Percentiles rank a stretch among this genome's conserved stretches.
phyloP scores from a whole-genome alignment of 108 stramenopile species.

The Pseudonitzschia multistriata region DNA sequence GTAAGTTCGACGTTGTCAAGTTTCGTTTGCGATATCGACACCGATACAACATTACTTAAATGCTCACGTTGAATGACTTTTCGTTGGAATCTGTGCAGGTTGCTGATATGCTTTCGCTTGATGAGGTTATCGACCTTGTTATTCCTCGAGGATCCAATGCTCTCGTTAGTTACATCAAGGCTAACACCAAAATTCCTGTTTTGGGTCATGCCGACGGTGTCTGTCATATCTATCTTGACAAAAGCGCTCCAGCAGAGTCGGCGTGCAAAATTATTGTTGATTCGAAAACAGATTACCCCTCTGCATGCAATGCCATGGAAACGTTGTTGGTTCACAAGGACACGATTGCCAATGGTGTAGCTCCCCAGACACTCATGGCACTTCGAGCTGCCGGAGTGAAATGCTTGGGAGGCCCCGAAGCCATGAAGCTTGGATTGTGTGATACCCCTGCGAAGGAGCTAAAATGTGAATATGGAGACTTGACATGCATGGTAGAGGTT shows the following conservation, averaged over 20 bases:
- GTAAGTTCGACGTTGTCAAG: constrained; percentile 24
- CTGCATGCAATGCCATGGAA: constrained; percentile 98
- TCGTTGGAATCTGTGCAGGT: constrained; percentile 35
- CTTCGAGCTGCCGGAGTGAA: constrained; percentile 85
- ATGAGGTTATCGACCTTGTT: constrained; percentile 95
- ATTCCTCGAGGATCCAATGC: constrained; percentile 95
- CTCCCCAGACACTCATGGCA: constrained; percentile 63
- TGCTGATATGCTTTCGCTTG: constrained; percentile 80
- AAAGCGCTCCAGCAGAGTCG: constrained; percentile 66
- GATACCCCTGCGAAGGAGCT: constrained; percentile 64
- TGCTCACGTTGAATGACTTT: not conserved
- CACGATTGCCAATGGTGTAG: constrained; percentile 69
- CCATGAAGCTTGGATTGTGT: constrained; percentile 74
- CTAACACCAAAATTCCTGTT: constrained; percentile 93
- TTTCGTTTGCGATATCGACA: not conserved
- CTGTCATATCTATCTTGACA: constrained; percentile 95
- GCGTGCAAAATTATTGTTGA: constrained; percentile 81
- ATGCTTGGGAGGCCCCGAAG: constrained; percentile 83
- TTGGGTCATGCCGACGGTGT: constrained; percentile 99
- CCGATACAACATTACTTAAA: not conserved
- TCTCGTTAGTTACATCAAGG: constrained; percentile 88
- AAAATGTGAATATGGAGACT: constrained; percentile 92
- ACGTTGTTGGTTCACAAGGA: constrained; percentile 92
- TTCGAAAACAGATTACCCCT: constrained; percentile 97
- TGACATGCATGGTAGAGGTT: constrained; percentile 93